phyloP scores from a whole-genome alignment of 352 stramenopile genomes.

The Thalassiosira delicatula region DNA sequence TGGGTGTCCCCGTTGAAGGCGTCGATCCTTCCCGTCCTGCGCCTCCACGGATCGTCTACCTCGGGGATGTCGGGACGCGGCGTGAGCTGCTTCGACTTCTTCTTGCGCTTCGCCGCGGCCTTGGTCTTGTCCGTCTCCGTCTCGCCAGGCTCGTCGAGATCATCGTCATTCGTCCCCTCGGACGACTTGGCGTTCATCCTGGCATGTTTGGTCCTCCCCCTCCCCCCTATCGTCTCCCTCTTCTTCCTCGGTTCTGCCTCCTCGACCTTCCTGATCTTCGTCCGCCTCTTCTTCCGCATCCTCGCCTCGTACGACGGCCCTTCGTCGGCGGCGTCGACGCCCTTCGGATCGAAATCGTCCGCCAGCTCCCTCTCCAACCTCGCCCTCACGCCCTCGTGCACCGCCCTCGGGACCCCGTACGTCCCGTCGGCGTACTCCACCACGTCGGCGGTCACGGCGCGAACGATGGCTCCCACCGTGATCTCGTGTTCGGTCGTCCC shows the following conservation, averaged over 20 bases:
- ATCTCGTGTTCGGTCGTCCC: background rate
- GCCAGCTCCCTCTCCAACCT: background rate
- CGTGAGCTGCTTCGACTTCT: background rate
- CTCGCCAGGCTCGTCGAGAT: background rate
- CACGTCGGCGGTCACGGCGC: background rate
- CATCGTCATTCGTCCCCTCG: no score
- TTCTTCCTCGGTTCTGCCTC: background rate
- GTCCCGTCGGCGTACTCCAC: background rate
- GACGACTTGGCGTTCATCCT: background rate
- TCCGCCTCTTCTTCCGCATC: background rate
- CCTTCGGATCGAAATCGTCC: background rate
- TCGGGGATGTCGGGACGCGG: background rate
- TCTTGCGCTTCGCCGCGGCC: background rate
- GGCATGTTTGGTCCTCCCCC: background rate
- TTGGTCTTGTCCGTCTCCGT: background rate
- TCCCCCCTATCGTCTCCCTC: background rate
- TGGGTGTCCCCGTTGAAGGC: background rate
- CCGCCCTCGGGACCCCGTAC: background rate
- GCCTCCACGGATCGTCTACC: background rate
- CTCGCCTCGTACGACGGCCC: background rate
- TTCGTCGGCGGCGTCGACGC: background rate
- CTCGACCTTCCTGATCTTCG: background rate
- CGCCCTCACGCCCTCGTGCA: background rate
- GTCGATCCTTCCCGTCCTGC: background rate
- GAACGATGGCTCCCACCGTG: background rate